Base-by-base conservation (phyloP, 192 early-diverging fungal species). In the Coemansia sp. region DNA sequence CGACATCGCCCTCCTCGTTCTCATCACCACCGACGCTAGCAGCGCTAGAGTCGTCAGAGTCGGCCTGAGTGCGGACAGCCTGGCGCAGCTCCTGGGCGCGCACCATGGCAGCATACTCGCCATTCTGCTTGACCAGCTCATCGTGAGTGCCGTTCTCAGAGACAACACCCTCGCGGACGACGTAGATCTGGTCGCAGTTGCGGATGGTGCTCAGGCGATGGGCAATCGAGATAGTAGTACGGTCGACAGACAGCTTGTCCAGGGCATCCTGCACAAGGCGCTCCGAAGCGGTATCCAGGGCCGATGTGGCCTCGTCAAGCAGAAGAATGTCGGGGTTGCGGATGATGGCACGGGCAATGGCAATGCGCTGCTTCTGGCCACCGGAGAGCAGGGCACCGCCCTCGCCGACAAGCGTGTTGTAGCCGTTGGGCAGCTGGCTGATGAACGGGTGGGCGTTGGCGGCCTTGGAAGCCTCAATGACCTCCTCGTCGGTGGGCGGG, bases 211-310 rank as follows among this genome's bases (percentile, higher is more conserved):
- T 90, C 43, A 96, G 60, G 41, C 93, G 86, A 67, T 93, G 83
- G n/a, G 94, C 94, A 81, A 96, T 87, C 15, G 88, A 85, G 66
- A 96, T 87, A 18, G 92, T 93, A 8, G 91, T 94, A 46, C 94
- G 83, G 48, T 84, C 75, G 26, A 67, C 71, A 9, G 86, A 49
- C 33, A 85, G 85, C 23, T 68, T 78, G 61, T 94, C 89, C 35
- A 94, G 64, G 18, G 92, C 90, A 29, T 83, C 73, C 71, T 94
- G 90, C 1, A 94, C 87, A 19, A 90, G 48, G 38, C 83, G 79
- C 67, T 89, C 88, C 4, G 83, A 83, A 27, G 82, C 82, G n/a
- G 88, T 88, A 59, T 94, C 92, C 38, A 94, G 69, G 10, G 92
- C 92, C 33, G 83, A 86, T 1, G 91, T 92, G 53, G 30, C 30